Conservation (phyloP, 495 filamentous ascomycete genomes). For the Talaromyces adpressus region DNA sequence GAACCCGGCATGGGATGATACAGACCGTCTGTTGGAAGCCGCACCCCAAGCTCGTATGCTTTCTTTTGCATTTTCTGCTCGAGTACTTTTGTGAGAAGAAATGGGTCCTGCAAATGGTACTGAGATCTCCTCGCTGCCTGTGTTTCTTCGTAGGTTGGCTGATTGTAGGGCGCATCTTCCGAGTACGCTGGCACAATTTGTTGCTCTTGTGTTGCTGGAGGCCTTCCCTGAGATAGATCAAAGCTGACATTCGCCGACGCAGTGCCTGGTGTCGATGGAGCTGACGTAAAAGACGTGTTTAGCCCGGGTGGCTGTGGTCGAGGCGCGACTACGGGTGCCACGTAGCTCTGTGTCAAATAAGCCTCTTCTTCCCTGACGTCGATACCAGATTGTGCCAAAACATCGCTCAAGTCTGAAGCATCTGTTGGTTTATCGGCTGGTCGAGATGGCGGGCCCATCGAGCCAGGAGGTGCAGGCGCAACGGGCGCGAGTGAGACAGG, state of each 20-base stretch:
- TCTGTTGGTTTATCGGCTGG: conserved; percentile 62
- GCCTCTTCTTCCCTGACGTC: conserved; percentile 80
- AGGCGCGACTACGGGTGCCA: conserved; percentile 37
- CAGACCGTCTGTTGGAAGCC: conserved; percentile 56
- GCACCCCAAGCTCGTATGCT: conserved; percentile 49
- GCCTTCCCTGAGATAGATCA: conserved; percentile 21
- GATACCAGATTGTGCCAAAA: conserved; percentile 70
- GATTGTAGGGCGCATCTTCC: conserved; percentile 25
- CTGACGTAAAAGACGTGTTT: conserved; percentile 34
- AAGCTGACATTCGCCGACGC: conserved; percentile 32
- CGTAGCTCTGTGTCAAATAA: conserved; percentile 55
- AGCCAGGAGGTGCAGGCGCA: conserved; percentile 35
- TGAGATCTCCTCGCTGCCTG: conserved; percentile 40
- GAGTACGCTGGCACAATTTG: conserved; percentile 23
- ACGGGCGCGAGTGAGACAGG: conserved; percentile 8
- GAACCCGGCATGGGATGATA: conserved; percentile 46
- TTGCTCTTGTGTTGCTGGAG: conserved; percentile 25
- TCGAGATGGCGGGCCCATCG: conserved; percentile 78
- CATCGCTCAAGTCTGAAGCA: conserved; percentile 67
- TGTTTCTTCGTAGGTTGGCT: conserved; percentile 35
- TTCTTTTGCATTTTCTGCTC: conserved; percentile 40
- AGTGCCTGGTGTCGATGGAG: conserved; percentile 34
- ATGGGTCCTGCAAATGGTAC: conserved; percentile 52
- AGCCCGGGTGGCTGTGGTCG: conserved; percentile 35
- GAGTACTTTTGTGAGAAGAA: conserved; percentile 44